phyloP scores from a whole-genome alignment of 805 yeast genomes.

The Saturnispora mendoncae region DNA sequence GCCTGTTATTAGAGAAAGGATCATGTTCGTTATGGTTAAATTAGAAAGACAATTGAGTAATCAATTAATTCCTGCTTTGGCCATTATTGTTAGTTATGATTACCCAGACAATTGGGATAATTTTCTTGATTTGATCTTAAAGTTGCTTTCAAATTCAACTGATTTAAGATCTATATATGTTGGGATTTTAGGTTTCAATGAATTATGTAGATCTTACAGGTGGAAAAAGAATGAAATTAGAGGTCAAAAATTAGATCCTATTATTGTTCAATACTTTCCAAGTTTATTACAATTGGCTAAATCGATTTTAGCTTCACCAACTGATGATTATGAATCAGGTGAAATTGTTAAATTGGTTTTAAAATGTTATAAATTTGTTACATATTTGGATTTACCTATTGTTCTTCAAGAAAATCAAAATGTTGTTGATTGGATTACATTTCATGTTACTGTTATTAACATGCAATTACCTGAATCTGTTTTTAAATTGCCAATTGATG shows the following conservation, averaged over 20 bases:
- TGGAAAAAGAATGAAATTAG: constrained; percentile 62
- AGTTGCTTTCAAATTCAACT: constrained; percentile 35
- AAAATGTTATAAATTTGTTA: constrained; percentile 74
- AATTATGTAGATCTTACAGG: constrained; percentile 64
- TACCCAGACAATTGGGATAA: constrained; percentile 44
- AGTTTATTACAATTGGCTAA: constrained; percentile 58
- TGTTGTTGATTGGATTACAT: constrained; percentile 61
- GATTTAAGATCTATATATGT: constrained; percentile 42
- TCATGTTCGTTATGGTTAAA: constrained; percentile 53
- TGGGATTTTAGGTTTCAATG: constrained; percentile 69
- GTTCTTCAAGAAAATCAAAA: constrained; percentile 47
- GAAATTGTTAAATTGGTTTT: constrained; percentile 70
- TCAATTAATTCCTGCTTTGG: constrained; percentile 45
- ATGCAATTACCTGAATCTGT: constrained; percentile 49
- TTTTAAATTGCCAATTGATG: constrained; percentile 41
- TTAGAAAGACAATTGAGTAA: constrained; percentile 37
- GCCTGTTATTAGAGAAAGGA: constrained; percentile 58
- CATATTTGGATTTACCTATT: constrained; percentile 70
- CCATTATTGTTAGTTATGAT: constrained; percentile 38
- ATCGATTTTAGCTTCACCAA: constrained; percentile 33
- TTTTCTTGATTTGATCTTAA: constrained; percentile 40
- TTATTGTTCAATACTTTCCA: constrained; percentile 61
- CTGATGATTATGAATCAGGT: constrained; percentile 33
- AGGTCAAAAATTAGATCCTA: constrained; percentile 41
- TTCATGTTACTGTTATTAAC: constrained; percentile 62